Evolutionary conservation across 306 rosid genomes (phyloP).

Genomic region (Lotus japonicus): DNA sequence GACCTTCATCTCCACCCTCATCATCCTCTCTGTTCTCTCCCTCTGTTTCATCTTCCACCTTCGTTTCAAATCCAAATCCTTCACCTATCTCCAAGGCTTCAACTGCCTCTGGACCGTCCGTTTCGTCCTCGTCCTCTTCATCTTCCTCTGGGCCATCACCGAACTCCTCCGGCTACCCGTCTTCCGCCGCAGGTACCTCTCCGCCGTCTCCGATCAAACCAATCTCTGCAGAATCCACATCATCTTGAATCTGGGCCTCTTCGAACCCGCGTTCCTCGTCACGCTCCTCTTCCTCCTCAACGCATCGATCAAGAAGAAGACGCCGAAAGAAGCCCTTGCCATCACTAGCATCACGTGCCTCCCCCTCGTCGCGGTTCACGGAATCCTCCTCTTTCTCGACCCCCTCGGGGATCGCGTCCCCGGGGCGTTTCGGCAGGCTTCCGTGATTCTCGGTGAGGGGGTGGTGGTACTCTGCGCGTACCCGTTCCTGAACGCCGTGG

Average conservation of each 20-base stretch:
- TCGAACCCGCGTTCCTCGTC: constrained; percentile 70
- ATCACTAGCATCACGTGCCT: constrained; percentile 28
- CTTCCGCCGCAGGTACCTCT: constrained; percentile 30
- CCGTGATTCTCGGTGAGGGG: background rate
- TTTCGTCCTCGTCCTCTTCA: constrained; percentile 51
- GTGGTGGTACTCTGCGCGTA: constrained; percentile 40
- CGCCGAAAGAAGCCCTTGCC: constrained; percentile 25
- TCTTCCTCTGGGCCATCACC: constrained; percentile 55
- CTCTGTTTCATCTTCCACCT: constrained; percentile 67
- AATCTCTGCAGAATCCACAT: constrained; percentile 49
- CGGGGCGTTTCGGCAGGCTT: constrained; percentile 9
- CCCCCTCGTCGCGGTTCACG: constrained; percentile 32
- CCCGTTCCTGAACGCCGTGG: constrained; percentile 40
- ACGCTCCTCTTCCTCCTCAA: constrained; percentile 63
- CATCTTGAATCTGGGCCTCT: constrained; percentile 50
- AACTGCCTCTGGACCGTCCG: constrained; percentile 84
- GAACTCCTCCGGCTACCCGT: constrained; percentile 55
- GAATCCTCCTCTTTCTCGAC: constrained; percentile 17
- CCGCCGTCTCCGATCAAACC: constrained; percentile 1
- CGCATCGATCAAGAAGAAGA: constrained; percentile 41
- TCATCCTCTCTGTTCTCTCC: constrained; percentile 55
- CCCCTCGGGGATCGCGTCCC: constrained; percentile 28
- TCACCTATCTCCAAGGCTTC: constrained; percentile 49
- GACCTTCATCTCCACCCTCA: constrained; percentile 31
- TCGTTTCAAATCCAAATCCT: constrained; percentile 53